These are phyloP conservation scores for Medicago arabica DNA, from an alignment of 306 rosid species.

Conservation along the genomic window DNA sequence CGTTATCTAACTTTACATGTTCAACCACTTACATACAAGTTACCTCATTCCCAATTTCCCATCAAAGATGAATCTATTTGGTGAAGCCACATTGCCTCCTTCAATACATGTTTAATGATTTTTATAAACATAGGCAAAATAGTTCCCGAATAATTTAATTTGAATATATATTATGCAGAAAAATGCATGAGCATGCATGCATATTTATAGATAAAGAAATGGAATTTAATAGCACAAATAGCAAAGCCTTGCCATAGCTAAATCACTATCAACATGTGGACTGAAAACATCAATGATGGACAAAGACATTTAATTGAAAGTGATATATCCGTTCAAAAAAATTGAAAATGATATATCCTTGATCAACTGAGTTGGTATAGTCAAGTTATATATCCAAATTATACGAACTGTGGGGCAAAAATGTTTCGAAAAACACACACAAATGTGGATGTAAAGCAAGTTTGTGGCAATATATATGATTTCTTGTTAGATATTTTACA, in stretches of 20 bases:
- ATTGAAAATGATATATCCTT: conserved; percentile 37
- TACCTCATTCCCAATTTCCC: too few species aligned
- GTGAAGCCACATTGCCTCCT: too few species aligned
- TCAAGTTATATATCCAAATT: conserved; percentile 34
- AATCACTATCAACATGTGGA: conserved; percentile 27
- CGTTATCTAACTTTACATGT: too few species aligned
- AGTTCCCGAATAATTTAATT: neutral
- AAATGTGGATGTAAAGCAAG: neutral
- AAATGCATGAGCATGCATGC: neutral
- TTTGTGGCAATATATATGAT: neutral
- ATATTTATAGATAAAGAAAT: conserved; percentile 5
- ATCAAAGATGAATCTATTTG: too few species aligned
- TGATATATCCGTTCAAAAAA: neutral
- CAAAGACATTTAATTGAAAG: conserved; percentile 30
- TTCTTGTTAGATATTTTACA: neutral
- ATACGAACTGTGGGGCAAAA: conserved; percentile 31
- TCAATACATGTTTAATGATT: too few species aligned
- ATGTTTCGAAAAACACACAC: conserved; percentile 36
- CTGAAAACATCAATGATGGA: conserved; percentile 15
- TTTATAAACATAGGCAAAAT: too few species aligned
- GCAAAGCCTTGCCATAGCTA: conserved; percentile 7
- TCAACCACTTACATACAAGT: too few species aligned
- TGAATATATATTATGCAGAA: neutral
- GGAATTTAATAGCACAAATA: conserved; percentile 35
- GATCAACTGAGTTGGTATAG: conserved; percentile 16